Base-by-base conservation (phyloP, 2,329 filamentous ascomycete species). In the Fusarium armeniacum region DNA sequence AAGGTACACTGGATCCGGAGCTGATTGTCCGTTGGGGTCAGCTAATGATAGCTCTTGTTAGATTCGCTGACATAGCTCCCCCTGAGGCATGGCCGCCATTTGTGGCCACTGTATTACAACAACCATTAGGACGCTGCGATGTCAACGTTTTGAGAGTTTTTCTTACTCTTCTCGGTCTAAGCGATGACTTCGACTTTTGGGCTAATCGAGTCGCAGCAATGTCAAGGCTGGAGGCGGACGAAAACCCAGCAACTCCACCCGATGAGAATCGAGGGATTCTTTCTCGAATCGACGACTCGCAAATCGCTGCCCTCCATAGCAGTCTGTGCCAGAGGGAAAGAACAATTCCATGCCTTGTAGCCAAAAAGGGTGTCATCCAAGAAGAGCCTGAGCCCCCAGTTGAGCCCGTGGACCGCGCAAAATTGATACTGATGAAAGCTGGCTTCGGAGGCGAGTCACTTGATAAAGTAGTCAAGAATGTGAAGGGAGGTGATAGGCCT, bases 11-110 rank as follows among this genome's bases (percentile, higher is more conserved):
- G 18, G 54, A 72, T 40, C 69, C 71, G 4, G 69, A 54, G 4
- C 46, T 69, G 41, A 56, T 73, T 26, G 28, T 73, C 15, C 66
- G 58, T 26, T 73, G 65, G 65, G 50, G 58, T 9, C 66, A 73
- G 20, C 60, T 73, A 9, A 56, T 70, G 45, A 36, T 63, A 22
- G 58, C 71, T 16, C 56, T 72, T 8, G 72, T 72, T 33, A 62
- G 68, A 26, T 73, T 73, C 36, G 69, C 58, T 8, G 71, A 73
- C 30, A 18, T 54, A 18, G 69, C 71, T 28, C 38, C 50, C 18
- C 61, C 66, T 5, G 15, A 57, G 10, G 58, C 58, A 22, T 73
- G 66, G 61, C 9, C 32, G n/a, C 24, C 28, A 13, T 40, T 72
- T 6, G 28, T 62, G 13, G 5, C 50, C 9, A 49, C 61, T 13